phyloP scores from a whole-genome alignment of 495 filamentous ascomycete genomes.

The Mycothermus thermophilus region DNA sequence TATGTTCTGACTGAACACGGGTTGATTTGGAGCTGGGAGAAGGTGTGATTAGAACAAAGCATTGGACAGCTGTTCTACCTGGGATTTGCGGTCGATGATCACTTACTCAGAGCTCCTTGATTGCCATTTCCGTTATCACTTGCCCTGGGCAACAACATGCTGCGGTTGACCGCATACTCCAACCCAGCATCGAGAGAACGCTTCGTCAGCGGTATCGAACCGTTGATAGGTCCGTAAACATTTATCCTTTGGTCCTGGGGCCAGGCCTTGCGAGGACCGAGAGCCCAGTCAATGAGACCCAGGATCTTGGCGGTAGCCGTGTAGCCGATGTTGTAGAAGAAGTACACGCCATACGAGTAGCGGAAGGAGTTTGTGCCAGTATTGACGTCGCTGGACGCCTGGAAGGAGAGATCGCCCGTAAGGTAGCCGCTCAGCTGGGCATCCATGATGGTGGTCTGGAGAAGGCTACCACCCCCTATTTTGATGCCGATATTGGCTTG shows the following conservation, averaged over 20 bases:
- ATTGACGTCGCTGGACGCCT: background rate
- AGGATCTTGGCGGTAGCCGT: background rate
- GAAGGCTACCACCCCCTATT: background rate
- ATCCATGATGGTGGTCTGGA: background rate
- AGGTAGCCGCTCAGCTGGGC: background rate
- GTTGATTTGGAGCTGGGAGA: background rate
- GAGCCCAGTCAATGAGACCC: background rate
- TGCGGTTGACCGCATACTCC: background rate
- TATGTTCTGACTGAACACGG: too few relatives aligned
- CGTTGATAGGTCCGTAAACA: background rate
- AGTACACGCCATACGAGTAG: background rate
- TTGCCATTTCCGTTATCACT: background rate
- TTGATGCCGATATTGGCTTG: background rate
- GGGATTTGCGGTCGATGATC: too few relatives aligned
- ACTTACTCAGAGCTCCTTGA: background rate
- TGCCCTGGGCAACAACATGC: background rate
- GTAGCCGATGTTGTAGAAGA: background rate
- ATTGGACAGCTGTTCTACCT: too few relatives aligned
- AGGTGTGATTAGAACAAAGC: background rate
- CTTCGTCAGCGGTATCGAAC: background rate
- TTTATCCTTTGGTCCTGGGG: background rate
- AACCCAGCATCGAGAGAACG: background rate
- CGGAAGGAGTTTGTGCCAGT: background rate
- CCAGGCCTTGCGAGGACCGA: background rate
- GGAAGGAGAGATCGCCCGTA: background rate